These are phyloP conservation scores for Coniochaeta sp. DNA, from an alignment of 2,329 filamentous ascomycete species.

Conservation along the genomic window DNA sequence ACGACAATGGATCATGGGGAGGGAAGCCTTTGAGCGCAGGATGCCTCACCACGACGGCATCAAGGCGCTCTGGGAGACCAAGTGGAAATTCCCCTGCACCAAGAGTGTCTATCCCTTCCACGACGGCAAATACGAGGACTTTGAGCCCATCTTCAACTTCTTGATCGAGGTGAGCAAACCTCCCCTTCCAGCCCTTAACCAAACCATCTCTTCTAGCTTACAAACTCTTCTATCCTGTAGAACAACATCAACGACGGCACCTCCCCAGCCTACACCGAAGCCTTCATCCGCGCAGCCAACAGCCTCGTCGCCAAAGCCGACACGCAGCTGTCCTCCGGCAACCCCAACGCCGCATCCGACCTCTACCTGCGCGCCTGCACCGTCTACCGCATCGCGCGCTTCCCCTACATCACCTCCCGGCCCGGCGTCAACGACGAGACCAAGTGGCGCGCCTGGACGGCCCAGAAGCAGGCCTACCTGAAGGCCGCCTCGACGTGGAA, in stretches of 20 bases:
- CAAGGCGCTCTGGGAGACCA: slow-evolving; percentile 63
- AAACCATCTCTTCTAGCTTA: background rate
- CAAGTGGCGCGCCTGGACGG: slow-evolving; percentile 57
- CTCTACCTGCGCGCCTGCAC: slow-evolving; percentile 64
- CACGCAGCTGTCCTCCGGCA: slow-evolving; percentile 34
- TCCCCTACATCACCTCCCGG: slow-evolving; percentile 46
- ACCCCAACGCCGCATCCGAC: slow-evolving; percentile 46
- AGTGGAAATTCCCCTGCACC: slow-evolving; percentile 60
- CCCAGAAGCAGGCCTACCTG: slow-evolving; percentile 56
- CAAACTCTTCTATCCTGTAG: slow-evolving; percentile 14
- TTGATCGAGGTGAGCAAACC: slow-evolving; percentile 44
- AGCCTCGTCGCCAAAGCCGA: slow-evolving; percentile 46
- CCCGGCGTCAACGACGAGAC: slow-evolving; percentile 23
- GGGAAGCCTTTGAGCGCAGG: slow-evolving; percentile 29
- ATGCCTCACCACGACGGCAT: slow-evolving; percentile 54
- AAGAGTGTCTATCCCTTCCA: slow-evolving; percentile 69
- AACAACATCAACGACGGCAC: slow-evolving; percentile 58
- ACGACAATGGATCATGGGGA: slow-evolving; percentile 34
- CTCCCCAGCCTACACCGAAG: slow-evolving; percentile 55
- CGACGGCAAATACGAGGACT: slow-evolving; percentile 61
- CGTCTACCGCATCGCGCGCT: slow-evolving; percentile 66
- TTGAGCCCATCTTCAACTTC: slow-evolving; percentile 59
- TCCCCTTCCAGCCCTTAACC: background rate
- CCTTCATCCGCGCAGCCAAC: slow-evolving; percentile 55
- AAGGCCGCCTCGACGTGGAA: slow-evolving; percentile 48